Percentiles rank a stretch among this genome's conserved stretches.
phyloP scores from a whole-genome alignment of 768 basidiomycete species.

The Crassisporium funariophilum region DNA sequence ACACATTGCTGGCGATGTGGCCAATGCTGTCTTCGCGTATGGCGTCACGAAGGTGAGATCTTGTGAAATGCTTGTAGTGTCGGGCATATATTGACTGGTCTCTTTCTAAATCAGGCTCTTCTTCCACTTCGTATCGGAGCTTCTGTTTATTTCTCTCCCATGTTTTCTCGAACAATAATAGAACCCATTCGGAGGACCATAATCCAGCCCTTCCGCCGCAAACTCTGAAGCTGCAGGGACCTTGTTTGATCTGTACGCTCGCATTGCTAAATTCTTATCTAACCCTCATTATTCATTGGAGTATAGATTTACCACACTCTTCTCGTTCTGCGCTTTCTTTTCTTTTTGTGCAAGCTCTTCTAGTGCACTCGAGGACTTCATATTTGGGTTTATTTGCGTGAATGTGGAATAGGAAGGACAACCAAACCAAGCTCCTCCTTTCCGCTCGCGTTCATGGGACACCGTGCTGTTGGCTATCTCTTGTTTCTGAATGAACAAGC shows the following conservation, averaged over 20 bases:
- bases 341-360: no score
- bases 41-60: constrained; percentile 68
- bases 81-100: not conserved
- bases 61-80: not conserved
- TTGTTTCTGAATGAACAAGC: constrained; percentile 35
- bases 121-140: constrained; percentile 72
- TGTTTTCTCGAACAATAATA: constrained; percentile 66
- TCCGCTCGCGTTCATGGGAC: not conserved
- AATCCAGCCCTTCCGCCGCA: constrained; percentile 32
- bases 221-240: not conserved
- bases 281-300: constrained; percentile 1
- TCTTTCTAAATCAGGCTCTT: constrained; percentile 55
- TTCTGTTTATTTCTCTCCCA: constrained; percentile 73
- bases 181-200: constrained; percentile 56
- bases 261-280: constrained; percentile 11
- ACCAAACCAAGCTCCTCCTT: not conserved
- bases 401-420: no score
- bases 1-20: constrained; percentile 70
- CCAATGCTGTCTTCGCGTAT: constrained; percentile 84
- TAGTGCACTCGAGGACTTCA: no score
- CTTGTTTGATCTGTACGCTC: not conserved
- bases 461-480: not conserved
- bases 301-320: no score
- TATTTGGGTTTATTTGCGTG: no score
- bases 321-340: no score